phyloP scores from a whole-genome alignment of 2,329 filamentous ascomycete genomes.

The Boeremia lycopersici region DNA sequence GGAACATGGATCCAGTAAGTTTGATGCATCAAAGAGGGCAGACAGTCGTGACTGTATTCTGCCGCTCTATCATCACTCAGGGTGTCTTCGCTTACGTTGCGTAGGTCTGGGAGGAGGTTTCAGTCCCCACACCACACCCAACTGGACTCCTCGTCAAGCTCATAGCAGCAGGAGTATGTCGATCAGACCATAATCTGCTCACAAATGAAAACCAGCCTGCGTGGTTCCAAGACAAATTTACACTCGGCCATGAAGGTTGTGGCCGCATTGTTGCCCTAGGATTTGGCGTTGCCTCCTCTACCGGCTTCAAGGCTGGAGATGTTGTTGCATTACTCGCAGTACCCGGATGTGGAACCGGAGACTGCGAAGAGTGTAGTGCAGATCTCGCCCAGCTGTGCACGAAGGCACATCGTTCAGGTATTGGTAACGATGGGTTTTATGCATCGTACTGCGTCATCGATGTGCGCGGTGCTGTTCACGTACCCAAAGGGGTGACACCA shows the following conservation, averaged over 20 bases:
- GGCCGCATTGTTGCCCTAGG: constrained; percentile 22
- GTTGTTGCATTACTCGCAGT: constrained; percentile 25
- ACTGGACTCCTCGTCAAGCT: constrained; percentile 25
- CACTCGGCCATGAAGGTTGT: constrained; percentile 30
- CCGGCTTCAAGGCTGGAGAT: constrained; percentile 21
- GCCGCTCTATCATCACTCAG: not conserved
- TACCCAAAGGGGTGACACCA: constrained; percentile 23
- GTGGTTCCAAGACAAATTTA: constrained; percentile 26
- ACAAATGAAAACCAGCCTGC: constrained; percentile 29
- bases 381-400: constrained; percentile 23
- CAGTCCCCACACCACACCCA: constrained; percentile 14
- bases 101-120: constrained; percentile 26
- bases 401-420: constrained; percentile 22
- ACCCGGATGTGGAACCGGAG: constrained; percentile 21
- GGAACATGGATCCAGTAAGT: constrained; percentile 28
- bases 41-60: not conserved
- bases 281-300: constrained; percentile 4
- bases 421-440: constrained; percentile 27
- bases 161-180: constrained; percentile 27
- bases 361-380: constrained; percentile 23
- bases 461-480: constrained; percentile 21
- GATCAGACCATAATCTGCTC: constrained; percentile 29
- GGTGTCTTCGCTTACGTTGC: not conserved
- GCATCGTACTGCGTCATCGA: constrained; percentile 24
- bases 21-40: not conserved